Base-by-base conservation (phyloP, 805 yeast genomes). In the Schizosaccharomyces osmophilus region DNA sequence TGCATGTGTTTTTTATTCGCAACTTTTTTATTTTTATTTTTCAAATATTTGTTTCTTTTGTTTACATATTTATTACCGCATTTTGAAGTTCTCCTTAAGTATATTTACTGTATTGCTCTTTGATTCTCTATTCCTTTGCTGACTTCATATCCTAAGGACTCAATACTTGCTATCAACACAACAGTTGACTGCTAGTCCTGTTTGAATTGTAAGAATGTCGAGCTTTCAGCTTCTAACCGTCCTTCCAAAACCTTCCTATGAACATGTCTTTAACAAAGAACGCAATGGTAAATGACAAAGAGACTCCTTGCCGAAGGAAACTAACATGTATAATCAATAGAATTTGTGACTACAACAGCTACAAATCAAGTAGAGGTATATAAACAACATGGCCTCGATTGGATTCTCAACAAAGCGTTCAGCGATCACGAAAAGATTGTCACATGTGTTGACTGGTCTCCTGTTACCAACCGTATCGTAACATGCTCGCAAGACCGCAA, bases 401-500 rank as follows among this genome's bases (percentile, higher is more conserved):
- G 57, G 57, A 24, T 19, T 17, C 36, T 17, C 8, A 29, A 22
- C 17, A 22, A 29, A 17, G 78, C 78, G 4, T 78, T 90, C 68
- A 73, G 78, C 57, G 95, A 87, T 65, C 97, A 90, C 71, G 97
- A 90, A 72, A 89, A 90, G 71, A 81, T 89, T 3, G 89, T 93
- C 59, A 93, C 98, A 17, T 89, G 97, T 0, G 87, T 93, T 48
- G 99, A 93, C 71, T 83, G 94, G 67, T 84, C 95, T 48, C 67
- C 67, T 22, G 73, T 78, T 43, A 87, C 85, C 66, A 96, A 96
- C 59, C 82, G 84, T 70, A 87, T 93, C 66, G 93, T 93, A 68
- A 93, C 97, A 41, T 88, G 97, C 70, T 88, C 97, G 9, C 97
- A 93, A 74, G 99, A 93, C 73, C 80, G 99, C 73, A 93, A 93